Percentiles rank a stretch among this genome's conserved stretches.
Conservation (phyloP, 2,329 filamentous ascomycete species). For the Calonectria naviculata region DNA sequence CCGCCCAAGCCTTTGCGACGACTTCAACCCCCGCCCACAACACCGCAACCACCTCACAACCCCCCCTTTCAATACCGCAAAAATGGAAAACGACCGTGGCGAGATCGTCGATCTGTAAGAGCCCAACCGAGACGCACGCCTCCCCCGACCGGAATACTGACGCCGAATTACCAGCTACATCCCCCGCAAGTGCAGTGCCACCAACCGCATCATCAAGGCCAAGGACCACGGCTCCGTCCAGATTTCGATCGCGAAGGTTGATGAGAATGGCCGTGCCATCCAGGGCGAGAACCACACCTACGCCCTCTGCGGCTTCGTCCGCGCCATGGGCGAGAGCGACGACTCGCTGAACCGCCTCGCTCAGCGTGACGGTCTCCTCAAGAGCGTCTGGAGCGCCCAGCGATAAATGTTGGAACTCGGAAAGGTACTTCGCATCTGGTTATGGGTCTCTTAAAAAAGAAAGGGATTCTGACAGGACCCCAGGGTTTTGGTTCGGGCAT, state of each 20-base stretch:
- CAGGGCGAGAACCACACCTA: conserved; percentile 98
- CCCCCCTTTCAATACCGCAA: conserved; percentile 56
- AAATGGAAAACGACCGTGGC: conserved; percentile 99
- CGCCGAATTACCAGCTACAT: conserved; percentile 76
- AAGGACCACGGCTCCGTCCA: conserved; percentile 99
- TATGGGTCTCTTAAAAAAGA: conserved; percentile 36
- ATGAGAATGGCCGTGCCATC: conserved; percentile 95
- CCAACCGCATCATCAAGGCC: conserved; percentile 99
- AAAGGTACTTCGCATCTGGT: conserved; percentile 38
- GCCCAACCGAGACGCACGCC: conserved; percentile 30
- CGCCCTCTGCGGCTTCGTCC: conserved; percentile 96
- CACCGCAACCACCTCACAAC: conserved; percentile 44
- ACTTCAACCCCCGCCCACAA: conserved; percentile 43
- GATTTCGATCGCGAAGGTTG: conserved; percentile 96
- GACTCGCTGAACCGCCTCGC: conserved; percentile 95
- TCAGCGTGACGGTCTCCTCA: conserved; percentile 96
- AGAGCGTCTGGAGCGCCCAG: conserved; percentile 92
- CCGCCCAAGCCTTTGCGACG: conserved; percentile 44
- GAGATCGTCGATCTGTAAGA: conserved; percentile 99
- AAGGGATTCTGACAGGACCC: conserved; percentile 39
- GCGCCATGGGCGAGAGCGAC: conserved; percentile 97
- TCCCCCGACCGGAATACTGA: conserved; percentile 40
- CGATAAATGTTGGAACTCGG: conserved; percentile 58
- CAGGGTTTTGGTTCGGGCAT: conserved; percentile 49
- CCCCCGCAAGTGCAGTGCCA: conserved; percentile 98